Conservation (phyloP, 2,329 filamentous ascomycete genomes). For the Venturia asperata region DNA sequence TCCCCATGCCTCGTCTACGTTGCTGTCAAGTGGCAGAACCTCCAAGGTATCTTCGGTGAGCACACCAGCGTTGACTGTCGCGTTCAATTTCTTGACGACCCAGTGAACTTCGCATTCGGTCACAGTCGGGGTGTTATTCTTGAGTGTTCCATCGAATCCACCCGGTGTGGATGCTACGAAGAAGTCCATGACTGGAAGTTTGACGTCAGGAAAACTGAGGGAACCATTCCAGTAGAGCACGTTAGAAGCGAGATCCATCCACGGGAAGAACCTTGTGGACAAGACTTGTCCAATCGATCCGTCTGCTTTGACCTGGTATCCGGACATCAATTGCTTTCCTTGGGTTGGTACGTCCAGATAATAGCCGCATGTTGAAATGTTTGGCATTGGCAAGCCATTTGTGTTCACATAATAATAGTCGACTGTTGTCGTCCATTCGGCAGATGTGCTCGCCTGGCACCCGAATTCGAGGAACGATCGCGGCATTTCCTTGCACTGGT, state of each 20-base stretch:
- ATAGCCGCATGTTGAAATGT: constrained; percentile 16
- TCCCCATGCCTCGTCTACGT: too few relatives aligned
- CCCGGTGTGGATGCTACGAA: constrained; percentile 12
- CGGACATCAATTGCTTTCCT: constrained; percentile 17
- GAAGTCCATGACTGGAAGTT: constrained; percentile 17
- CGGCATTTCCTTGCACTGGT: constrained; percentile 15
- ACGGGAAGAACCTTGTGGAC: constrained; percentile 9
- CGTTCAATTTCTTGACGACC: constrained; percentile 17
- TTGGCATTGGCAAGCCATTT: not conserved
- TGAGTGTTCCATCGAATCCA: not conserved
- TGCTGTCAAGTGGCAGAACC: too few relatives aligned
- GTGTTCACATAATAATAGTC: not conserved
- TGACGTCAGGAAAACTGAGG: constrained; percentile 10
- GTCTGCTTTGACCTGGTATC: constrained; percentile 16
- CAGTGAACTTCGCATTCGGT: constrained; percentile 18
- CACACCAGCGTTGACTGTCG: not conserved
- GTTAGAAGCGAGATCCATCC: constrained; percentile 3
- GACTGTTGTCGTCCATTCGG: constrained; percentile 11
- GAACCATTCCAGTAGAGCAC: constrained; percentile 17
- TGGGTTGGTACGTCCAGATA: constrained; percentile 17
- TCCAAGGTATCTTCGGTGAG: not conserved
- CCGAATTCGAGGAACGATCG: not conserved
- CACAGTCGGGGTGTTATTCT: constrained; percentile 15
- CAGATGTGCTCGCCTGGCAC: not conserved
- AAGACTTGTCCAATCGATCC: constrained; percentile 7